Base-by-base conservation (phyloP, 2,329 filamentous ascomycete genomes). In the Botrytis sinoallii region DNA sequence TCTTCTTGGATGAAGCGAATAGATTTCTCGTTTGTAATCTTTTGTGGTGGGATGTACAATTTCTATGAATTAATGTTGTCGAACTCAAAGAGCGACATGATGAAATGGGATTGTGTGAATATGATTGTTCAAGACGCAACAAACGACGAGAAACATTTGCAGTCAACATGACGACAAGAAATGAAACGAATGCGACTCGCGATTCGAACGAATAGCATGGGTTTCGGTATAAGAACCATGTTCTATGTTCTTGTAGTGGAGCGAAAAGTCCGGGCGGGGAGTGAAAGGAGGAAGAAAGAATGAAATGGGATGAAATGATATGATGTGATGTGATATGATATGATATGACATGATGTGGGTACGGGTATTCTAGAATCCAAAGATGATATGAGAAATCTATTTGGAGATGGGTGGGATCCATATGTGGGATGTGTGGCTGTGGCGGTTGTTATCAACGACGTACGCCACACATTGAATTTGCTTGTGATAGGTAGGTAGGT, bases 91-190 rank as follows among this genome's bases (percentile, higher is more conserved):
- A 22, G 1, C 46, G 57, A 72, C 71, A 65, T 40, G 0, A 70
- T 22, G 38, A 14, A 32, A 9, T 4, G 16, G 63, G 25, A 22
- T 4, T 44, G 29, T 32, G 22, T 29, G 68, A 55, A 70, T 32
- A 44, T 46, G 66, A 55, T 65, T n/a, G 44, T 66, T 66, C 44
- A 29, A 68, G 35, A 55, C 70, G 76, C 72, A 71, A 75, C 72
- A 74, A 73, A 76, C 77, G 69, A 64, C 65, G 74, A 74, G 75
- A 69, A 68, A 77, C 75, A n/a, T 71, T 71, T 76, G 75, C 73
- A 61, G 66, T 68, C 42, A 63, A 77, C 78, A 79, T 79, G 40
- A 70, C 69, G 75, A 76, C 72, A 55, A 68, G 68, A 63, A 48
- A 70, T 66, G 72, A 69, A 48, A 71, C 55, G 75, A 57, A 57